These are phyloP conservation scores for Berkeleyomyces basicola DNA, from an alignment of 2,329 filamentous ascomycete species.

Conservation along the genomic window DNA sequence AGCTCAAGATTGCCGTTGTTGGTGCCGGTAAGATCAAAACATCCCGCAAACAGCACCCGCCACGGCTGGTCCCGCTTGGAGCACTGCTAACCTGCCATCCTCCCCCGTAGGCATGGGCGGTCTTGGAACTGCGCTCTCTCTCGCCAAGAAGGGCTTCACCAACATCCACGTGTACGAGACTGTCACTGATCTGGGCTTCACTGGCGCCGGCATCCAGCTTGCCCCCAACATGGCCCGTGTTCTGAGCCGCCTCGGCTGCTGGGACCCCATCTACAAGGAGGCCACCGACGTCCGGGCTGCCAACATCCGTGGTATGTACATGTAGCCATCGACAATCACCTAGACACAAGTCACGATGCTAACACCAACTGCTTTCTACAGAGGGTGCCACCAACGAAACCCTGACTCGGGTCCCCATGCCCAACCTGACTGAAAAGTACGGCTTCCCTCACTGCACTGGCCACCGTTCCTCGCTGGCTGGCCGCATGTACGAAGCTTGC, in stretches of 20 bases:
- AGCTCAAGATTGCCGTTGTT: constrained; percentile 32
- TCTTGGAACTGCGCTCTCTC: constrained; percentile 50
- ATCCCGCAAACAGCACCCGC: background rate
- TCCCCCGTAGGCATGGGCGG: constrained; percentile 54
- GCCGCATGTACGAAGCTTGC: constrained; percentile 54
- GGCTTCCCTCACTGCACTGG: constrained; percentile 66
- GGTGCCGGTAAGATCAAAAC: constrained; percentile 28
- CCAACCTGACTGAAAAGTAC: constrained; percentile 50
- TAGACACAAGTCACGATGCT: background rate
- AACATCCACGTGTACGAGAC: constrained; percentile 59
- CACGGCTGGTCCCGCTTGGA: background rate
- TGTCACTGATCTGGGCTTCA: constrained; percentile 58
- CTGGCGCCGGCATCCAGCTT: constrained; percentile 71
- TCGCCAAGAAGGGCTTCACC: constrained; percentile 61
- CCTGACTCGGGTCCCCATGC: constrained; percentile 52
- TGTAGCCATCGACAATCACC: background rate
- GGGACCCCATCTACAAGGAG: constrained; percentile 52
- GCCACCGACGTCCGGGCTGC: constrained; percentile 55
- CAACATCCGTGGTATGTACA: constrained; percentile 46
- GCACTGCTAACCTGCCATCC: background rate
- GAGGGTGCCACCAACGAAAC: constrained; percentile 54
- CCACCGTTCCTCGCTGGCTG: constrained; percentile 56
- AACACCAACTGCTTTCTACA: constrained; percentile 15
- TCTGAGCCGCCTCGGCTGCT: constrained; percentile 55
- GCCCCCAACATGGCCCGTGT: constrained; percentile 71